Evolutionary conservation across 2,329 filamentous ascomycete species (phyloP).

Genomic region (Neonectria magnoliae): DNA sequence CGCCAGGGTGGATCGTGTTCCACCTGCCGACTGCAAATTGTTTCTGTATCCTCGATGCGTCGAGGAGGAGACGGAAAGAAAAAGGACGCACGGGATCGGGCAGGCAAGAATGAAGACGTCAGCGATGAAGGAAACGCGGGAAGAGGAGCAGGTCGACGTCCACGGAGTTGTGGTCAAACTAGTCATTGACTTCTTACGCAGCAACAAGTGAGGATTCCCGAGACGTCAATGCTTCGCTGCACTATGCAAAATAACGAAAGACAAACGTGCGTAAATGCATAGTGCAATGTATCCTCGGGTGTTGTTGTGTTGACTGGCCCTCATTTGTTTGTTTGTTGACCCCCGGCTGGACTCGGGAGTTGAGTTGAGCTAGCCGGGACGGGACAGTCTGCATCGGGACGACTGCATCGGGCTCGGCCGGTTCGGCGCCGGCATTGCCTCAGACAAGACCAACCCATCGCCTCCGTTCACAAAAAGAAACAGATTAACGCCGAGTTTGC

Average conservation of each 20-base stretch:
- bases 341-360: slow-evolving; percentile 15
- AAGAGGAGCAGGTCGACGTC: background rate
- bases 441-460: background rate
- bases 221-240: no score
- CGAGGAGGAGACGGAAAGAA: background rate
- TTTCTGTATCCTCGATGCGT: background rate
- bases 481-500: background rate
- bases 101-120: background rate
- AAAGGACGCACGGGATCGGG: background rate
- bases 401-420: slow-evolving; percentile 11
- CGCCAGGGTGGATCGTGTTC: background rate
- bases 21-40: background rate
- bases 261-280: background rate
- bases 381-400: background rate
- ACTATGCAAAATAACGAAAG: background rate
- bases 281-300: background rate
- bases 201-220: no score
- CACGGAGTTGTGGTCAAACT: background rate
- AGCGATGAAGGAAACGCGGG: background rate
- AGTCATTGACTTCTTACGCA: background rate
- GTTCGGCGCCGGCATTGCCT: slow-evolving; percentile 18
- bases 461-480: background rate
- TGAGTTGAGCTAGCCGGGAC: background rate
- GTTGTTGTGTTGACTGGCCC: background rate
- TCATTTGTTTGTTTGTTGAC: background rate